Evolutionary conservation across 805 yeast genomes (phyloP).

Genomic region (Wickerhamiella azymoides): DNA sequence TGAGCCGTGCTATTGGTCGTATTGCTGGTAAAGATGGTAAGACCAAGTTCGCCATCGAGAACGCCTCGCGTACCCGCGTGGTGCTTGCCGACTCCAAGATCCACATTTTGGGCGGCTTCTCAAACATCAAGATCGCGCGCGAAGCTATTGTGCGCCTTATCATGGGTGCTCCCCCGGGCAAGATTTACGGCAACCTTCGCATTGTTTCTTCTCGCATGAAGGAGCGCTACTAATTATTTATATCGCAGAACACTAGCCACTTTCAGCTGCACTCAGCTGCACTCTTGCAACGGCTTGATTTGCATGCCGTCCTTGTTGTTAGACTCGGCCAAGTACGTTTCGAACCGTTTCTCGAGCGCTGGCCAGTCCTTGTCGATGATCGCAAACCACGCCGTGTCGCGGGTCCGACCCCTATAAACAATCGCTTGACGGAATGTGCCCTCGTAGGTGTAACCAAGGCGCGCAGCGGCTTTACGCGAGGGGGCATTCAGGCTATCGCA

Average conservation of each 20-base stretch:
- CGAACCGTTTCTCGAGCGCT: constrained; percentile 16
- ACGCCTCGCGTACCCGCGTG: constrained; percentile 95
- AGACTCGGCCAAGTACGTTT: constrained; percentile 19
- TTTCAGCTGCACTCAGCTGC: too few species aligned
- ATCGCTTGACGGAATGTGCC: constrained; percentile 24
- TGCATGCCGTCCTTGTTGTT: constrained; percentile 21
- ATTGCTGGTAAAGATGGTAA: constrained; percentile 99
- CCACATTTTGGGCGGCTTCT: constrained; percentile 92
- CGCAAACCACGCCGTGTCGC: constrained; percentile 26
- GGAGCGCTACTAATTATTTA: constrained; percentile 55
- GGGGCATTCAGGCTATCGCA: constrained; percentile 24
- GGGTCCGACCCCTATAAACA: constrained; percentile 21
- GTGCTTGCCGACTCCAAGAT: constrained; percentile 94
- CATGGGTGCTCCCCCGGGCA: constrained; percentile 97
- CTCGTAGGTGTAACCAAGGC: constrained; percentile 25
- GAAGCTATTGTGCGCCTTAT: constrained; percentile 90
- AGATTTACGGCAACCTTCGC: constrained; percentile 92
- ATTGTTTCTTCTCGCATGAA: constrained; percentile 94
- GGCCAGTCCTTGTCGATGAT: constrained; percentile 25
- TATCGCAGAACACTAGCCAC: background rate
- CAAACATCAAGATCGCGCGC: constrained; percentile 97
- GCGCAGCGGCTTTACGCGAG: constrained; percentile 23
- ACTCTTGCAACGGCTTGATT: constrained; percentile 15
- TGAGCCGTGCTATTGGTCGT: constrained; percentile 97
- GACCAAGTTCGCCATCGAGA: constrained; percentile 96